phyloP scores from a whole-genome alignment of 805 yeast genomes.

The Yarrowia deformans region DNA sequence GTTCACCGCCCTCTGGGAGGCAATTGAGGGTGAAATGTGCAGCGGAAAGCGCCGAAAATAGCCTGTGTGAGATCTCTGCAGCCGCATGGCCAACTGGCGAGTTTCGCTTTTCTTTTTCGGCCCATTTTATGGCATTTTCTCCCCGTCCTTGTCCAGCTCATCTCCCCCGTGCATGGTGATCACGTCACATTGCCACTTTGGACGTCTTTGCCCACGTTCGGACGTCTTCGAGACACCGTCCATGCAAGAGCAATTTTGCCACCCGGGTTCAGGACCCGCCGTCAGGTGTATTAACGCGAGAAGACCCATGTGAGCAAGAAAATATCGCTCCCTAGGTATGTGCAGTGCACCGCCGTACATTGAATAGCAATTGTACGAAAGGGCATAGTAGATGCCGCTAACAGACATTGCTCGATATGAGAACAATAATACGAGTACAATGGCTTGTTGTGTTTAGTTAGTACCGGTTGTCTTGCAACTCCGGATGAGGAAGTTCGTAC shows the following conservation, averaged over 20 bases:
- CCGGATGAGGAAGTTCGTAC: too few species aligned
- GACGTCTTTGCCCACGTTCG: not conserved
- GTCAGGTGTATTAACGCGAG: too few species aligned
- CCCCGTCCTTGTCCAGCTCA: not conserved
- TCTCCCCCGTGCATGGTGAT: not conserved
- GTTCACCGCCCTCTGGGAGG: not conserved
- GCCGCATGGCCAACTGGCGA: not conserved
- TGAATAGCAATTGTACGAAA: too few species aligned
- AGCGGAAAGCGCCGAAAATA: not conserved
- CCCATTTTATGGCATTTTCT: not conserved
- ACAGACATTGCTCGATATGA: too few species aligned
- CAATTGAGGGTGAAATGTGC: not conserved
- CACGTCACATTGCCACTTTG: constrained; percentile 3
- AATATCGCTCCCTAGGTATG: not conserved
- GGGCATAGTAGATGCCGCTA: not conserved
- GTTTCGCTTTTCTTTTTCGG: not conserved
- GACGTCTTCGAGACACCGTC: not conserved
- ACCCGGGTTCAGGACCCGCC: not conserved
- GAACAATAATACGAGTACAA: too few species aligned
- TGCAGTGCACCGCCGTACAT: not conserved
- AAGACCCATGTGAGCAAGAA: not conserved
- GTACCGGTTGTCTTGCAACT: too few species aligned
- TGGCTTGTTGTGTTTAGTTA: too few species aligned
- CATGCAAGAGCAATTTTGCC: constrained; percentile 3
- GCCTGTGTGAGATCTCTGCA: not conserved